phyloP scores from a whole-genome alignment of 768 basidiomycete species.

The Kwoniella sp. region DNA sequence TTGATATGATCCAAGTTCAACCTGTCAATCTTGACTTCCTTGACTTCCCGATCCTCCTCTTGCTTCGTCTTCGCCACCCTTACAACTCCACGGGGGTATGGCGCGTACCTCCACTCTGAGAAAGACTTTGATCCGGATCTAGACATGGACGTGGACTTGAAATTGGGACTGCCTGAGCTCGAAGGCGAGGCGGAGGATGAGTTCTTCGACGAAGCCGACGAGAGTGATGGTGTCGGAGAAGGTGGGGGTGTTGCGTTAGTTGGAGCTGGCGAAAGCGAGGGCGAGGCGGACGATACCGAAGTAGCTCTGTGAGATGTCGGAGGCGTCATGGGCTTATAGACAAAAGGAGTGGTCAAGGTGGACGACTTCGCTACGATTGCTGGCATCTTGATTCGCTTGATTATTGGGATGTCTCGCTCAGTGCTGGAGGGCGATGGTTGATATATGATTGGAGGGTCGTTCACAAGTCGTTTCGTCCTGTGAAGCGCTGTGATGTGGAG shows the following conservation, averaged over 20 bases:
- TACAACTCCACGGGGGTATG: conserved; percentile 5
- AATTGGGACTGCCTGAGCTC: background rate
- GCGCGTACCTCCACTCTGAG: conserved; percentile 5
- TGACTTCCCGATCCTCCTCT: conserved; percentile 5
- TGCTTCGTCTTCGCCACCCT: background rate
- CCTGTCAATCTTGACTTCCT: background rate
- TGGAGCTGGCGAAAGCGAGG: background rate
- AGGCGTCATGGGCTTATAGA: background rate
- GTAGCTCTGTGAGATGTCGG: background rate
- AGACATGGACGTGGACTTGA: background rate
- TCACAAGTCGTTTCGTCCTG: too few species aligned
- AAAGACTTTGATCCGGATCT: background rate
- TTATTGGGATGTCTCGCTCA: background rate
- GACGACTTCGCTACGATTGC: background rate
- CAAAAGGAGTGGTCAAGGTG: background rate
- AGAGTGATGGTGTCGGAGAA: conserved; percentile 5
- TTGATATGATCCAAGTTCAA: conserved; percentile 2
- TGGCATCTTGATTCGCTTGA: background rate
- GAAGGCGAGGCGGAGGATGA: background rate
- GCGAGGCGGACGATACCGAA: background rate
- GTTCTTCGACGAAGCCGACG: background rate
- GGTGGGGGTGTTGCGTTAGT: background rate
- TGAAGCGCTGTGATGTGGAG: too few species aligned
- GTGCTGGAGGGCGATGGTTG: background rate
- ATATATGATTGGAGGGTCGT: too few species aligned